Conservation (phyloP, 257 asterid genomes). For the Dorcoceras hygrometricum region DNA sequence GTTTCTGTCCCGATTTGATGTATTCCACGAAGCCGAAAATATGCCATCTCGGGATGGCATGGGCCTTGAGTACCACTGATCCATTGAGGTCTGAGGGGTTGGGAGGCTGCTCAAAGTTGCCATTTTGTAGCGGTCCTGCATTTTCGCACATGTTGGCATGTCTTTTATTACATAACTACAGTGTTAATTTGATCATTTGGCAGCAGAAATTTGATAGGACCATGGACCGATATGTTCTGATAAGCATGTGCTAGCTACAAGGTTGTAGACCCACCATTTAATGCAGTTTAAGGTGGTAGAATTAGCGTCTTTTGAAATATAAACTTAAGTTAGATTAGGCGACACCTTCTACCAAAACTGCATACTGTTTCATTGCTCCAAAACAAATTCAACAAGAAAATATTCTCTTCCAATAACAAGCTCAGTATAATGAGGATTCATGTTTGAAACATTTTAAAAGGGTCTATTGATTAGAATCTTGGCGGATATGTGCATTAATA, state of each 20-base stretch:
- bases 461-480: not conserved
- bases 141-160: not conserved
- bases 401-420: not conserved
- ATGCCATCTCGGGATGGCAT: constrained; percentile 76
- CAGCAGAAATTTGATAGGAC: not conserved
- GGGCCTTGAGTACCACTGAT: constrained; percentile 48
- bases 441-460: constrained; percentile 1
- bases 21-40: constrained; percentile 82
- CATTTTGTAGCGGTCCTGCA: constrained; percentile 75
- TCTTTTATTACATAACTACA: not conserved
- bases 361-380: not conserved
- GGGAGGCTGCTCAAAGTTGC: constrained; percentile 78
- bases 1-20: constrained; percentile 86
- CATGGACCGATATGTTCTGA: not conserved
- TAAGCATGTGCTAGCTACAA: too few relatives aligned
- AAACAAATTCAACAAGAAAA: not conserved
- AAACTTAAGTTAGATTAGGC: too few relatives aligned
- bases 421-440: too few relatives aligned
- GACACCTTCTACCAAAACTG: not conserved
- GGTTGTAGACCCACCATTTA: not conserved
- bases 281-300: not conserved
- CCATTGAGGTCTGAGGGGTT: constrained; percentile 57
- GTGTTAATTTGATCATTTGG: not conserved
- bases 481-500: constrained; percentile 1
- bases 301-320: not conserved